A percentile compares a stretch with the other conserved stretches of the same genome.
phyloP scores from a whole-genome alignment of 2,329 filamentous ascomycete genomes.

The Penicillium sp. region DNA sequence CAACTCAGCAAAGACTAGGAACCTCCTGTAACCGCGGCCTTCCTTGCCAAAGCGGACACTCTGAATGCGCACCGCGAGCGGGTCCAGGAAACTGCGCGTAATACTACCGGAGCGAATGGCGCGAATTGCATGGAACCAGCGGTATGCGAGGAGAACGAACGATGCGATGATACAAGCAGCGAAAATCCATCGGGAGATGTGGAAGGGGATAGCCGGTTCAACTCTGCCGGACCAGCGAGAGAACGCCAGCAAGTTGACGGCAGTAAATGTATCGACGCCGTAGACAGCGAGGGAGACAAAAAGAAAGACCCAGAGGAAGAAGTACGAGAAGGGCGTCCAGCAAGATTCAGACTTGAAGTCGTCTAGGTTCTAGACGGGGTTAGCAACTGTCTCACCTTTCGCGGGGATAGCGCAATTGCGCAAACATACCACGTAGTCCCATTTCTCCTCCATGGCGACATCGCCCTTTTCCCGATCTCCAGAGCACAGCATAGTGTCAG shows the following conservation, averaged over 20 bases:
- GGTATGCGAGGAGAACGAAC: conserved; percentile 76
- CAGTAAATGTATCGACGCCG: conserved; percentile 87
- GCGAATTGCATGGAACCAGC: conserved; percentile 75
- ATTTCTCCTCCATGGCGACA: conserved; percentile 82
- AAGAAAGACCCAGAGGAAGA: conserved; percentile 79
- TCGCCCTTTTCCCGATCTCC: conserved; percentile 63
- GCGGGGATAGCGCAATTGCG: background rate
- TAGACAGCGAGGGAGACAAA: conserved; percentile 82
- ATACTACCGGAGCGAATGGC: conserved; percentile 85
- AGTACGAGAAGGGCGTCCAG: conserved; percentile 76
- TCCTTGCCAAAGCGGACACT: conserved; percentile 70
- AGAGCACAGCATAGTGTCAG: conserved; percentile 64
- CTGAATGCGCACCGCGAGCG: conserved; percentile 79
- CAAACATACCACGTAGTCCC: conserved; percentile 80
- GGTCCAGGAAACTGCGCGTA: conserved; percentile 88
- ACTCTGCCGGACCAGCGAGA: conserved; percentile 86
- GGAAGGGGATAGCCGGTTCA: conserved; percentile 73
- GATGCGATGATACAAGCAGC: conserved; percentile 88
- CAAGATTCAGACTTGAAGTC: conserved; percentile 87
- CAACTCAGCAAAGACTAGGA: conserved; percentile 87
- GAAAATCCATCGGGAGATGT: conserved; percentile 92
- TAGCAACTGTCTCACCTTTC: background rate
- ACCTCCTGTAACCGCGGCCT: conserved; percentile 81
- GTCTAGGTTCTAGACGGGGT: conserved; percentile 50
- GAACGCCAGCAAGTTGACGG: conserved; percentile 86